A percentile compares a stretch with the other conserved stretches of the same genome.
Conservation (phyloP, 495 filamentous ascomycete species). For the Melanomma pulvis-pyrius region DNA sequence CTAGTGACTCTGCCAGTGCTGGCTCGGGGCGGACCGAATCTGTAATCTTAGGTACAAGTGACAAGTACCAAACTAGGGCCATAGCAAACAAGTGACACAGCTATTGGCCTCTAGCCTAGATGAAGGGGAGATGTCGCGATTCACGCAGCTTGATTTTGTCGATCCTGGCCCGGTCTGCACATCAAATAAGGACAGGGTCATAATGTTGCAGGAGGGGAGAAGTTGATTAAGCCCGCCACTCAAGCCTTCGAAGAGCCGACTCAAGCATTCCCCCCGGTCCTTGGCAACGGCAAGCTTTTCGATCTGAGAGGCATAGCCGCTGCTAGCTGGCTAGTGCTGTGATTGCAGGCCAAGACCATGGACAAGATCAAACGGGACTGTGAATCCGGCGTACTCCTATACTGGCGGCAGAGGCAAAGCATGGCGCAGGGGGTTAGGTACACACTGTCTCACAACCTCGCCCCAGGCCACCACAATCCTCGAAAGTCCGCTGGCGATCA, state of each 20-base stretch:
- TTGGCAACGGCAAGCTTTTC: slow-evolving; percentile 29
- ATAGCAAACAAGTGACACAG: neutral
- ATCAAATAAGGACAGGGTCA: neutral
- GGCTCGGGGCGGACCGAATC: slow-evolving; percentile 12
- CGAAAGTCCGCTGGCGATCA: neutral
- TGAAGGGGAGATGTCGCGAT: neutral
- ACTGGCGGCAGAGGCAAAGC: neutral
- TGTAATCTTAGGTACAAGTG: slow-evolving; percentile 1
- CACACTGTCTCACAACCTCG: neutral
- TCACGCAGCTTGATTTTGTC: neutral
- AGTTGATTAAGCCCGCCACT: slow-evolving; percentile 2
- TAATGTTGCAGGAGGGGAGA: slow-evolving; percentile 2
- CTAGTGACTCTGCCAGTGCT: neutral
- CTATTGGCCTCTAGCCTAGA: neutral
- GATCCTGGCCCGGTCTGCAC: neutral
- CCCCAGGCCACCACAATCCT: neutral
- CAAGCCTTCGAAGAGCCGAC: neutral
- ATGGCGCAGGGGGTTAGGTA: neutral
- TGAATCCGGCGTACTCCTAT: neutral
- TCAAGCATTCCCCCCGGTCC: slow-evolving; percentile 17
- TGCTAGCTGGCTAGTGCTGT: slow-evolving; percentile 10
- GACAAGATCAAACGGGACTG: neutral
- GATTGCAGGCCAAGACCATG: slow-evolving; percentile 2
- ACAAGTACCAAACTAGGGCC: neutral
- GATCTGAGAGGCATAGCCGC: slow-evolving; percentile 18